phyloP scores from a whole-genome alignment of 768 basidiomycete genomes.

The Paxillus rubicundulus region DNA sequence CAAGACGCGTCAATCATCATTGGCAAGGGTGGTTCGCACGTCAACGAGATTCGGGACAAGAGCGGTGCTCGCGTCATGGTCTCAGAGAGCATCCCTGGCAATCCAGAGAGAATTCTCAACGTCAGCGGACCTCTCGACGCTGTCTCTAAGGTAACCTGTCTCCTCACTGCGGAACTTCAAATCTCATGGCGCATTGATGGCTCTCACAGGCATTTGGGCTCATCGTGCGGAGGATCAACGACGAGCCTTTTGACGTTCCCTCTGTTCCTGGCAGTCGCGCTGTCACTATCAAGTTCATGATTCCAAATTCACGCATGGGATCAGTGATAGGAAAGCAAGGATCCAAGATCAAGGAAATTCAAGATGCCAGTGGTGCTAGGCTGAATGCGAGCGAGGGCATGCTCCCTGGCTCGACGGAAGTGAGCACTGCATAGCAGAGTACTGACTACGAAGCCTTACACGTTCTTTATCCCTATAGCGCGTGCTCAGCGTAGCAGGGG shows the following conservation, averaged over 20 bases:
- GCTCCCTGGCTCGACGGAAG: slow-evolving; percentile 99
- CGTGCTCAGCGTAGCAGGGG: slow-evolving; percentile 95
- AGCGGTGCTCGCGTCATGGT: slow-evolving; percentile 95
- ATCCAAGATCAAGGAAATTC: slow-evolving; percentile 98
- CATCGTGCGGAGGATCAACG: slow-evolving; percentile 97
- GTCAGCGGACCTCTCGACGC: slow-evolving; percentile 96
- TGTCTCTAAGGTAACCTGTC: slow-evolving; percentile 82
- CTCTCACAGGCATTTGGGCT: slow-evolving; percentile 86
- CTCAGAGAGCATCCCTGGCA: slow-evolving; percentile 97
- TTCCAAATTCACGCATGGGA: slow-evolving; percentile 98
- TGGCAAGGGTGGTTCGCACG: slow-evolving; percentile 91
- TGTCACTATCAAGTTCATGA: slow-evolving; percentile 99
- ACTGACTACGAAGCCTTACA: slow-evolving; percentile 6
- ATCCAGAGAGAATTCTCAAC: slow-evolving; percentile 97
- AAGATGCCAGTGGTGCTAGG: slow-evolving; percentile 95
- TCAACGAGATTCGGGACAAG: slow-evolving; percentile 98
- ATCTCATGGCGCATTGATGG: slow-evolving; percentile 1
- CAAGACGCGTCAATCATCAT: slow-evolving; percentile 99
- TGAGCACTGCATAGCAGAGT: slow-evolving; percentile 33
- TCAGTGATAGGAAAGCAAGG: slow-evolving; percentile 98
- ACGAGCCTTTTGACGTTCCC: slow-evolving; percentile 96
- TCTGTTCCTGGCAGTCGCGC: slow-evolving; percentile 97
- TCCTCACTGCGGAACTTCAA: not conserved
- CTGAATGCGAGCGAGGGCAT: slow-evolving; percentile 97
- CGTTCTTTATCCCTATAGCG: slow-evolving; percentile 52